These are phyloP conservation scores for Sclerotinia subarctica DNA, from an alignment of 2,329 filamentous ascomycete species.

Conservation along the genomic window DNA sequence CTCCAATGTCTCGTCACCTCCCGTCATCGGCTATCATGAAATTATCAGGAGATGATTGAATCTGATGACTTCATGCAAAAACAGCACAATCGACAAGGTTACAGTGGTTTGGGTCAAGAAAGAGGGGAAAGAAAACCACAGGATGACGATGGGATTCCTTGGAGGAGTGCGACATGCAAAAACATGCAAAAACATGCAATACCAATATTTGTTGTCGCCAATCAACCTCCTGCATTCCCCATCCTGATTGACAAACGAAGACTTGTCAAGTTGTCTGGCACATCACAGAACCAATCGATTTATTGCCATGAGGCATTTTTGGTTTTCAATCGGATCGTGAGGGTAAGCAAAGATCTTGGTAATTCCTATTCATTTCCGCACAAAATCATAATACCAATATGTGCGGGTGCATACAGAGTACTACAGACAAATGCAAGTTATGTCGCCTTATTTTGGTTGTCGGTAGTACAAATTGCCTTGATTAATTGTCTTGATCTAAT, in stretches of 20 bases:
- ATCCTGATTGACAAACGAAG: neutral
- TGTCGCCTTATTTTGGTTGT: neutral
- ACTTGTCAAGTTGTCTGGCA: neutral
- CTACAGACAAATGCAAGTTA: neutral
- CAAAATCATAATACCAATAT: neutral
- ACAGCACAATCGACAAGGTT: neutral
- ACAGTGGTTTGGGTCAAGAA: no score
- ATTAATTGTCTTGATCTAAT: neutral
- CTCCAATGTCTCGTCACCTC: neutral
- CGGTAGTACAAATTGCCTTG: no score
- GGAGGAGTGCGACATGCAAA: neutral
- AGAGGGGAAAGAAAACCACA: no score
- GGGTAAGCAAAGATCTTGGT: no score
- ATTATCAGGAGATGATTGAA: neutral
- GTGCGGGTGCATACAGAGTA: neutral
- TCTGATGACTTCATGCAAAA: neutral
- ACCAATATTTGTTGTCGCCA: neutral
- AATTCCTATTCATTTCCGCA: neutral
- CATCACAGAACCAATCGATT: neutral
- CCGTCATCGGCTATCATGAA: neutral
- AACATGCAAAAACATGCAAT: neutral
- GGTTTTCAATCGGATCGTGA: neutral
- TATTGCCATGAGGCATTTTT: neutral
- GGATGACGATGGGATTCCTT: neutral
- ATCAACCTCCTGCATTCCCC: neutral